phyloP scores from a whole-genome alignment of 2,329 filamentous ascomycete genomes.

The Nakataea oryzae region DNA sequence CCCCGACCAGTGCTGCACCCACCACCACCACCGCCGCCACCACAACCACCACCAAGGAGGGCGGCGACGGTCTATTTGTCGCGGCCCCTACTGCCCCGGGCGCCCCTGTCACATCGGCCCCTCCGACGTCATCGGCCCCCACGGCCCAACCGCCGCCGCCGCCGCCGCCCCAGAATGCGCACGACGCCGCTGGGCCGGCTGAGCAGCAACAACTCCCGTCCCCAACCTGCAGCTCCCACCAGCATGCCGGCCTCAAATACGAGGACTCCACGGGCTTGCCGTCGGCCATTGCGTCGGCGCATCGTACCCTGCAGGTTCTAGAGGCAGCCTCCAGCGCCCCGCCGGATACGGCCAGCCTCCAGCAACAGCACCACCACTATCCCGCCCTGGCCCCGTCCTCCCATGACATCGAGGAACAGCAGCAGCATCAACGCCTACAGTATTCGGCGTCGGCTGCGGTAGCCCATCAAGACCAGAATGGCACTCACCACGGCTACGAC shows the following conservation, averaged over 20 bases:
- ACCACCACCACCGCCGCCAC: not conserved
- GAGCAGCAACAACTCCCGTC: not conserved
- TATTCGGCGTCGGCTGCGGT: not conserved
- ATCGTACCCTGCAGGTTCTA: not conserved
- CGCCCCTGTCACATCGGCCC: not conserved
- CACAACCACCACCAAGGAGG: not conserved
- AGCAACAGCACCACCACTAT: not conserved
- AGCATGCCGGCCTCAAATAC: not conserved
- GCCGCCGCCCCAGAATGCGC: not conserved
- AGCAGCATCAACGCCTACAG: not conserved
- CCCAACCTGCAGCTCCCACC: not conserved
- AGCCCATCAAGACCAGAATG: not conserved
- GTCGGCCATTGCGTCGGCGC: constrained; percentile 1
- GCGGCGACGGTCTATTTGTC: not conserved
- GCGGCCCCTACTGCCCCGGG: not conserved
- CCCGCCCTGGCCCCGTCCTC: not conserved
- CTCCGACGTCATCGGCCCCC: not conserved
- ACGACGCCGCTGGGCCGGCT: not conserved
- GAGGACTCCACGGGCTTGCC: not conserved
- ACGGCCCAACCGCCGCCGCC: not conserved
- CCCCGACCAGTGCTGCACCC: no score
- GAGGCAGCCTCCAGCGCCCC: not conserved
- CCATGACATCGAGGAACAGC: not conserved
- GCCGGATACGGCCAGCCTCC: not conserved
- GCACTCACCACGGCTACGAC: not conserved